Evolutionary conservation across 2,329 filamentous ascomycete species (phyloP), one percentile per base, ranked within the genome.

Genomic region (Trichophaea hybrida): DNA sequence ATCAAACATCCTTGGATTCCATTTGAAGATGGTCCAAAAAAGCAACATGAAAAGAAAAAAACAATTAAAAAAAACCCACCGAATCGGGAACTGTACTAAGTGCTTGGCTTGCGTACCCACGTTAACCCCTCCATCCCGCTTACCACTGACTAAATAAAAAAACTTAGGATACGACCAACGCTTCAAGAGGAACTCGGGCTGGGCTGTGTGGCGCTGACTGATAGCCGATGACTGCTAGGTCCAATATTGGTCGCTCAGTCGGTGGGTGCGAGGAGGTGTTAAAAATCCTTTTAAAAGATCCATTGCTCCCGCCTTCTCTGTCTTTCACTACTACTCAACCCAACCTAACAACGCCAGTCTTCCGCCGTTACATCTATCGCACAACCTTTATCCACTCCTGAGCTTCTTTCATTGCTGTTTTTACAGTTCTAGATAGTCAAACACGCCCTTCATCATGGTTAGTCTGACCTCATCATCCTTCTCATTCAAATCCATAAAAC

Each of bases 391-490:
- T 12, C 12, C n/a, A 37, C 50, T 35, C n/a, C 32, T 8, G 24
- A 32, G n/a, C 4, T 32, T 32, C 50, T 53, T 53, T 37, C 8
- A 34, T 37, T 37, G 5, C 33, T 37, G 32, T 53, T 53, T 53
- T 53, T 35, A 34, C 35, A 59, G 48, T 58, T 55, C 15, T 50
- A 15, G 10, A 31, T 51, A 31, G n/a, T 35, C 43, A 37, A 15
- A 58, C 12, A 40, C 24, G 37, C 31, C 32, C 24, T 37, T 57
- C 58, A 63, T 24, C 33, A 64, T 64, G 62, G 62, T 64, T 38
- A 54, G 61, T 48, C 52, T 52, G 35, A 15, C 34, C 55, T 33
- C 15, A 31, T 13, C n/a, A 32, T 6, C 48, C 48, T 4, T 24
- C 31, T 24, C 24, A 24, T 24, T 24, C 24, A 3, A 24, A 24